Percentiles rank a stretch among this genome's conserved stretches.
Evolutionary conservation across 2,329 filamentous ascomycete species (phyloP).

Genomic region (Claviceps sp.): DNA sequence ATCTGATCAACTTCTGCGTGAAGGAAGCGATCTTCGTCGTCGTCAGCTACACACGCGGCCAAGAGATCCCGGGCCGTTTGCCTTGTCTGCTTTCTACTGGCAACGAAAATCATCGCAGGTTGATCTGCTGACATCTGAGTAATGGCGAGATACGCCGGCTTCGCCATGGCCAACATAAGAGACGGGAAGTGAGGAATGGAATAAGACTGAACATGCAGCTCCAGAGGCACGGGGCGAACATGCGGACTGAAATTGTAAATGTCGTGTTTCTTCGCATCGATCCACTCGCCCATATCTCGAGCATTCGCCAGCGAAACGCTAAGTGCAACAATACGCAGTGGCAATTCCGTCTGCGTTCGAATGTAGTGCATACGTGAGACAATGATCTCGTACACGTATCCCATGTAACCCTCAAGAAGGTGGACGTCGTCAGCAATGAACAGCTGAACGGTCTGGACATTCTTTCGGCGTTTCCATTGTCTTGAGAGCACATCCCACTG

Average conservation of each 20-base stretch:
- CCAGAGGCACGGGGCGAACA: constrained; percentile 74
- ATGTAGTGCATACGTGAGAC: constrained; percentile 98
- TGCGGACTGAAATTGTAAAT: constrained; percentile 98
- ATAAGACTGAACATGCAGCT: constrained; percentile 91
- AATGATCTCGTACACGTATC: constrained; percentile 88
- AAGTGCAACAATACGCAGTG: constrained; percentile 76
- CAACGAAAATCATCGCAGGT: constrained; percentile 83
- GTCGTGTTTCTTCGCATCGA: constrained; percentile 93
- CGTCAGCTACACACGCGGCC: constrained; percentile 74
- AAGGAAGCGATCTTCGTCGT: constrained; percentile 87
- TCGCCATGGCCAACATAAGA: constrained; percentile 96
- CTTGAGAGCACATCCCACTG: constrained; percentile 96
- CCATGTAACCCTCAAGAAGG: constrained; percentile 72
- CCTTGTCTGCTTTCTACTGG: constrained; percentile 84
- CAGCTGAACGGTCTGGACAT: constrained; percentile 76
- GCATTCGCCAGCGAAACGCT: constrained; percentile 90
- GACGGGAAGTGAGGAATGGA: constrained; percentile 94
- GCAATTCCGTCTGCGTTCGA: constrained; percentile 70
- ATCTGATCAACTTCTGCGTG: constrained; percentile 75
- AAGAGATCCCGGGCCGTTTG: constrained; percentile 77
- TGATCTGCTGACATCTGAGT: constrained; percentile 79
- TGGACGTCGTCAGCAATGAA: constrained; percentile 95
- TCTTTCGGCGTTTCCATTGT: constrained; percentile 94
- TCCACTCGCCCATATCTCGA: constrained; percentile 91
- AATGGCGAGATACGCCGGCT: constrained; percentile 81